Evolutionary conservation across 2,329 filamentous ascomycete genomes (phyloP), one percentile per base, ranked within the genome.

Genomic region (Didymella glomerata): DNA sequence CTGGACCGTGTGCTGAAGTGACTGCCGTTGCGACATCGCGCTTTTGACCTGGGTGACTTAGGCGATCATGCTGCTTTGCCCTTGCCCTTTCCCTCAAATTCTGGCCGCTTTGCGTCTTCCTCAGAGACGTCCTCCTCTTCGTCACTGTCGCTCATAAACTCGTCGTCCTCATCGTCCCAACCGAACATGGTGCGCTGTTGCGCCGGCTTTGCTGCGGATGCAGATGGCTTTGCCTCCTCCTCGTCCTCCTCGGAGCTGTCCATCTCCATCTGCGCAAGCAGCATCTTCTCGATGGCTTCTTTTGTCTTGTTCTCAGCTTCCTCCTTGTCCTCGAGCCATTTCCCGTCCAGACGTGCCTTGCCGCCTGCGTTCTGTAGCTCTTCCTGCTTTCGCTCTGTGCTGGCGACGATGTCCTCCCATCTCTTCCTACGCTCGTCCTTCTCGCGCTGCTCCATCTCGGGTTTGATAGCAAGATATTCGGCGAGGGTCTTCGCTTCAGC

Each of bases 301-400:
- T 91, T 82, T 0, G 93, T 94, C 76, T 90, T 90, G 79, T 96
- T 92, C 65, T 87, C 89, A 25, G 90, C 90, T 74, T 97, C 93
- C 68, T 97, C 93, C 77, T 96, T 97, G 65, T 92, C 90, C 75
- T 99, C 95, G 40, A 98, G 88, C 93, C 94, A 99, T 74, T 94
- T 90, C 0, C 92, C 92, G 71, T 97, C 92, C 40, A 97, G 66
- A 62, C 85, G 81, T 18, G 81, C 82, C 78, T 76, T 84, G 53
- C 88, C 86, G 67, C 87, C 85, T 10, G 91, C 92, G 60, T 88
- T 88, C 76, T 86, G 89, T 50, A 97, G 86, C 72, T 97, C 93
- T 34, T 92, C 89, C 69, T 96, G 90, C 67, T 88, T 90, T 62
- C 88, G 85, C 76, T 98, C 94, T 0, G 95, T 89, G 59, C 89